phyloP scores from a whole-genome alignment of 108 stramenopile species.

The Discostella stelligeroides region DNA sequence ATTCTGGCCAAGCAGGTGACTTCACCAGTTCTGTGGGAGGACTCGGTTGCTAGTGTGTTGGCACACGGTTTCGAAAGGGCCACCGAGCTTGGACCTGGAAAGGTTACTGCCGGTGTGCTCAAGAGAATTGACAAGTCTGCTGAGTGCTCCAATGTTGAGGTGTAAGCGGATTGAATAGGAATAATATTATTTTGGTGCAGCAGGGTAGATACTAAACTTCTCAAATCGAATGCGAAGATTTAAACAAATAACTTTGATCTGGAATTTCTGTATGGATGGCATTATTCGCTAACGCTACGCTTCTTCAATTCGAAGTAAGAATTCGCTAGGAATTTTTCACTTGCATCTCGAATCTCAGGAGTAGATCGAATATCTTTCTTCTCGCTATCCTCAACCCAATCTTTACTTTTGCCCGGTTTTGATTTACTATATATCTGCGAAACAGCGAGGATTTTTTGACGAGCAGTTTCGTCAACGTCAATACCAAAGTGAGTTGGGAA shows the following conservation, averaged over 20 bases:
- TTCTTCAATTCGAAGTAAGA: slow-evolving; percentile 39
- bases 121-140: slow-evolving; percentile 94
- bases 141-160: slow-evolving; percentile 87
- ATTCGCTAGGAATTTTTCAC: slow-evolving; percentile 51
- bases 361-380: slow-evolving; percentile 60
- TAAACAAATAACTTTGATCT: neutral
- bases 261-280: neutral
- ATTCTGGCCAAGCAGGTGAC: slow-evolving; percentile 96
- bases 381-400: slow-evolving; percentile 64
- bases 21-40: slow-evolving; percentile 95
- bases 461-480: slow-evolving; percentile 25
- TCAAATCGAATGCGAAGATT: neutral
- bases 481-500: slow-evolving; percentile 73
- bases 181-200: neutral
- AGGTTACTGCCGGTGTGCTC: slow-evolving; percentile 95
- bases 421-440: slow-evolving; percentile 70
- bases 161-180: slow-evolving; percentile 52
- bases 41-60: slow-evolving; percentile 87
- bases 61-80: slow-evolving; percentile 86
- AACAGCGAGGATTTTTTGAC: slow-evolving; percentile 61
- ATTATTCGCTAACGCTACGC: neutral
- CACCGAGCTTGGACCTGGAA: slow-evolving; percentile 88
- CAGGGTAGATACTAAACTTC: no score
- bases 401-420: slow-evolving; percentile 21
- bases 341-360: slow-evolving; percentile 54